Evolutionary conservation across 2,329 filamentous ascomycete species (phyloP), one percentile per base, ranked within the genome.

Genomic region (Phialophora macrospora): DNA sequence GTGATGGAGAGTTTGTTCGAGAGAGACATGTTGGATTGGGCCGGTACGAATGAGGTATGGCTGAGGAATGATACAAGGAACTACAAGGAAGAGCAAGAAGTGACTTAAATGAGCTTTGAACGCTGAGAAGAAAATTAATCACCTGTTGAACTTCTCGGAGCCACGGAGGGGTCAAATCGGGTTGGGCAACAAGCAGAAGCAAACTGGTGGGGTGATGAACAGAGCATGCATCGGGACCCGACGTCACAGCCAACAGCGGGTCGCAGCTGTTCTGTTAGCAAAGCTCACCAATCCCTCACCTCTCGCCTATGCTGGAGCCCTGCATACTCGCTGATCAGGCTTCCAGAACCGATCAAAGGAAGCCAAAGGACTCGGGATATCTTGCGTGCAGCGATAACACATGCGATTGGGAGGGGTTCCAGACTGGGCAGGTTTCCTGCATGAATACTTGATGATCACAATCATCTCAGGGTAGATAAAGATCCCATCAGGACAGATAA

Each of bases 1-100:
- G 88, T 91, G 82, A 99, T 97, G 74, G 93, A 91, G 75, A 99
- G 91, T 87, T 99, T 99, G 88, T 89, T 97, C 75, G 93, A 91
- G 79, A 99, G 92, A 88, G 95, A 98, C 95, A 99, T 99, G 67
- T 62, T 77, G 55, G 55, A 44, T 44, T n/a, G 14, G 14, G 3
- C 5, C 2, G 38, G 14, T 44, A 44, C 17, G 38, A n/a, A 8
- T 44, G 38, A 7, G 38, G 38, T 44, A 8, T 44, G 38, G 34
- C n/a, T 55, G 55, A 51, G 24, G 55, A 49, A 38, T 22, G 17
- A 62, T 48, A 26, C 22, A 30, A 48, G 24, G 26, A 7, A 46
- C 49, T 52, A 46, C n/a, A 55, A 60, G 38, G 22, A 56, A 57
- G 55, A 30, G 52, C 52, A 55, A 30, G 22, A 52, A 60, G 44